Conservation (phyloP, 2,329 filamentous ascomycete species). For the Chaetoscypha palmicola region DNA sequence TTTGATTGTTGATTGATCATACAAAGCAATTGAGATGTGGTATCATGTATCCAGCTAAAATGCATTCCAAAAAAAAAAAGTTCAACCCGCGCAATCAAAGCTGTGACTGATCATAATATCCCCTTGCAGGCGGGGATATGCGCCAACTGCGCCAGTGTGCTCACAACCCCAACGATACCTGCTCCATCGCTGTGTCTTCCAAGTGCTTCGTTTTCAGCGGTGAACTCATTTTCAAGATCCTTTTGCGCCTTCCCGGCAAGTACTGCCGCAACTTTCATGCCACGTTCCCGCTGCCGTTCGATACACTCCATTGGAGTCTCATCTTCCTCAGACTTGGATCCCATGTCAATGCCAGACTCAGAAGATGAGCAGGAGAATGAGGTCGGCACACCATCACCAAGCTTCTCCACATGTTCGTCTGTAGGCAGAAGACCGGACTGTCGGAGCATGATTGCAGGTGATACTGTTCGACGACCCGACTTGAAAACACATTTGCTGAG, state of each 20-base stretch:
- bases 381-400: background rate
- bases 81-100: no score
- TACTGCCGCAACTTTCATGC: conserved; percentile 18
- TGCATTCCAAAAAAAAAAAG: no score
- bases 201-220: conserved; percentile 27
- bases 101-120: conserved; percentile 24
- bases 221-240: conserved; percentile 23
- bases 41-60: no score
- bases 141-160: conserved; percentile 31
- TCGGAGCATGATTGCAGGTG: conserved; percentile 54
- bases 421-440: conserved; percentile 53
- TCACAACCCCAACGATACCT: conserved; percentile 31
- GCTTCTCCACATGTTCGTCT: conserved; percentile 7
- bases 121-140: conserved; percentile 22
- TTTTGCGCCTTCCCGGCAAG: conserved; percentile 18
- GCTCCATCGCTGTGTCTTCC: conserved; percentile 33
- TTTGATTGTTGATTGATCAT: no score
- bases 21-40: background rate
- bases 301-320: conserved; percentile 8
- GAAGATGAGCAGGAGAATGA: conserved; percentile 12
- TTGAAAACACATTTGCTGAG: conserved; percentile 55
- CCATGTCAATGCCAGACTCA: conserved; percentile 18
- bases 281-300: conserved; percentile 18
- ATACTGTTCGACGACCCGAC: conserved; percentile 55
- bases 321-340: conserved; percentile 8